Conservation (phyloP, 2,329 filamentous ascomycete species). For the Exophiala calicioides region DNA sequence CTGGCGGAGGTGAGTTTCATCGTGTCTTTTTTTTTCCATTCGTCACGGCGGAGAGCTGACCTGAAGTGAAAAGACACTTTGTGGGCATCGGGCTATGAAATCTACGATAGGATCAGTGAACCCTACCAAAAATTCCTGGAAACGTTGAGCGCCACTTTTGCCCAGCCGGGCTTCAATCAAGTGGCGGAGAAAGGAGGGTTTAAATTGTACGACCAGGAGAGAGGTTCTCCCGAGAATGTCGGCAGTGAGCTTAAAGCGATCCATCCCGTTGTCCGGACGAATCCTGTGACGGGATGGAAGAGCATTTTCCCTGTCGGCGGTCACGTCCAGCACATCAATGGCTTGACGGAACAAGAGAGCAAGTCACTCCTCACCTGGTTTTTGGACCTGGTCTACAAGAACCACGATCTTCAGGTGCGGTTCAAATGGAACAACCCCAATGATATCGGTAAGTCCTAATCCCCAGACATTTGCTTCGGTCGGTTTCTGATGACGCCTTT, state of each 20-base stretch:
- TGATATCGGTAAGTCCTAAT: slow-evolving; percentile 43
- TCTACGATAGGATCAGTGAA: slow-evolving; percentile 61
- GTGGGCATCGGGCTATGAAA: slow-evolving; percentile 68
- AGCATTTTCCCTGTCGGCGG: slow-evolving; percentile 52
- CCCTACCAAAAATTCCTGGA: slow-evolving; percentile 62
- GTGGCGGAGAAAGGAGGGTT: slow-evolving; percentile 41
- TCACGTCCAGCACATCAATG: slow-evolving; percentile 46
- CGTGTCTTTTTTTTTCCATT: slow-evolving; percentile 2
- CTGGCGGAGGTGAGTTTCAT: slow-evolving; percentile 39
- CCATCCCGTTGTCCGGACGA: slow-evolving; percentile 62
- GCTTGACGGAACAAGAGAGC: slow-evolving; percentile 46
- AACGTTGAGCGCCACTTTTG: slow-evolving; percentile 57
- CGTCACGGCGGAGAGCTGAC: too few species aligned
- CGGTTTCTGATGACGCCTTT: not conserved
- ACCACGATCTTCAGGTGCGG: slow-evolving; percentile 54
- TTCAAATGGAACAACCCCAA: slow-evolving; percentile 53
- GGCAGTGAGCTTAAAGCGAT: slow-evolving; percentile 52
- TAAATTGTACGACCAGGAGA: slow-evolving; percentile 44
- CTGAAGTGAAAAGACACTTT: slow-evolving; percentile 53
- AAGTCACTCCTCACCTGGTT: slow-evolving; percentile 47
- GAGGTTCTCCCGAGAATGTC: slow-evolving; percentile 58
- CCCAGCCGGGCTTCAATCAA: slow-evolving; percentile 52
- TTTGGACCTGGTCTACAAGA: slow-evolving; percentile 45
- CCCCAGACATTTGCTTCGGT: not conserved
- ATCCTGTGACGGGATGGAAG: slow-evolving; percentile 66